These are phyloP conservation scores for Erythrophleum ivorense DNA, from an alignment of 331 rosid species.

Conservation along the genomic window DNA sequence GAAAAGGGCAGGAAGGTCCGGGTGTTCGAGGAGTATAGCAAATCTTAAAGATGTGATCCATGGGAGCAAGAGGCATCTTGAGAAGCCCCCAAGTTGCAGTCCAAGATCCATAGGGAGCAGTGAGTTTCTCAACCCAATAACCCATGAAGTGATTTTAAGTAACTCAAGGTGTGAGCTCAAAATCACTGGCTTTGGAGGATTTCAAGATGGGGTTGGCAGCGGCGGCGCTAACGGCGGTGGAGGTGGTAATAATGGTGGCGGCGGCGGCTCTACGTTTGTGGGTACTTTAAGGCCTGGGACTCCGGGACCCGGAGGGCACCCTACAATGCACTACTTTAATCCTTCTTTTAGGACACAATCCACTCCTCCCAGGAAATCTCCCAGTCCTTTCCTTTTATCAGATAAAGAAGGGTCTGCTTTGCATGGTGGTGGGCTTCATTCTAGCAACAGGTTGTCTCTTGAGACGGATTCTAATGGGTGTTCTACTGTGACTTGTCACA, in stretches of 20 bases:
- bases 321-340: constrained; percentile 82
- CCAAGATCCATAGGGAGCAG: constrained; percentile 99
- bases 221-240: constrained; percentile 31
- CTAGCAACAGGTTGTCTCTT: constrained; percentile 67
- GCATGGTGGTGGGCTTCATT: constrained; percentile 57
- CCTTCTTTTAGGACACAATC: constrained; percentile 74
- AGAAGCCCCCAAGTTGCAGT: constrained; percentile 94
- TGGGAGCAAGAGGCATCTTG: constrained; percentile 93
- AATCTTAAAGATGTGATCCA: constrained; percentile 98
- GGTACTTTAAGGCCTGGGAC: constrained; percentile 94
- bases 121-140: constrained; percentile 94
- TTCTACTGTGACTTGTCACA: constrained; percentile 78
- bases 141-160: constrained; percentile 93
- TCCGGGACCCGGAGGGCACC: constrained; percentile 93
- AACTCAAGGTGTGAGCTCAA: constrained; percentile 98
- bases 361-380: constrained; percentile 85
- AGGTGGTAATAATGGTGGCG: background rate
- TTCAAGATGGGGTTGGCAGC: constrained; percentile 61
- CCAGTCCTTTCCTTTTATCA: constrained; percentile 51
- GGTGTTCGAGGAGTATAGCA: constrained; percentile 97
- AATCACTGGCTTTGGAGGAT: constrained; percentile 79
- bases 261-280: constrained; percentile 73
- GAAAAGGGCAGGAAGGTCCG: constrained; percentile 79
- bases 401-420: constrained; percentile 67
- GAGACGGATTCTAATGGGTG: constrained; percentile 69